A percentile compares a stretch with the other conserved stretches of the same genome.
Conservation (phyloP, 768 basidiomycete species). For the Podaxis pistillaris region DNA sequence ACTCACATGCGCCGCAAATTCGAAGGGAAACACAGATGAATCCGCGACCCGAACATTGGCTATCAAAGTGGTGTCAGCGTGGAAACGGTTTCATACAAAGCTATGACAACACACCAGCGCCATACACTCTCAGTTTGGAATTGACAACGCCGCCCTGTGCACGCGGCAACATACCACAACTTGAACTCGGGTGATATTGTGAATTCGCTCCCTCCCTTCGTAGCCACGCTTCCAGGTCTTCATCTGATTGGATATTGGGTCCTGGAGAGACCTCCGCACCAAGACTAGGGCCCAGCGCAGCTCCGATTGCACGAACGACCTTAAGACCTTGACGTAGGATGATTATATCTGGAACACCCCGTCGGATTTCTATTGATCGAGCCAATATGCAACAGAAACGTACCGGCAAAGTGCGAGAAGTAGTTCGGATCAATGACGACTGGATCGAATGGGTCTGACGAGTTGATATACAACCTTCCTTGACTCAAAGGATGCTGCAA, state of each 20-base stretch:
- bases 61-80: not conserved
- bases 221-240: constrained; percentile 54
- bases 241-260: constrained; percentile 43
- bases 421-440: constrained; percentile 69
- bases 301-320: constrained; percentile 54
- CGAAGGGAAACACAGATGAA: constrained; percentile 52
- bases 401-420: constrained; percentile 53
- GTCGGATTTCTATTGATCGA: not conserved
- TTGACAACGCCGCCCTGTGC: constrained; percentile 31
- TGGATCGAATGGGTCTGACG: constrained; percentile 56
- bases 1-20: constrained; percentile 32
- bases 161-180: constrained; percentile 30
- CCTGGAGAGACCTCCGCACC: constrained; percentile 28
- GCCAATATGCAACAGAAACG: constrained; percentile 2
- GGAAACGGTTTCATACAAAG: not conserved
- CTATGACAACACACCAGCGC: constrained; percentile 21
- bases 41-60: constrained; percentile 61
- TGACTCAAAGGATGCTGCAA: constrained; percentile 64
- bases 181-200: constrained; percentile 54
- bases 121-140: constrained; percentile 28
- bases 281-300: constrained; percentile 43
- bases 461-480: constrained; percentile 63
- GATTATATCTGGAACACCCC: constrained; percentile 32
- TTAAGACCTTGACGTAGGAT: constrained; percentile 60
- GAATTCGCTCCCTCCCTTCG: constrained; percentile 34